A percentile compares a stretch with the other conserved stretches of the same genome.
Evolutionary conservation across 768 basidiomycete genomes (phyloP).

Genomic region (Panellus pusillus): DNA sequence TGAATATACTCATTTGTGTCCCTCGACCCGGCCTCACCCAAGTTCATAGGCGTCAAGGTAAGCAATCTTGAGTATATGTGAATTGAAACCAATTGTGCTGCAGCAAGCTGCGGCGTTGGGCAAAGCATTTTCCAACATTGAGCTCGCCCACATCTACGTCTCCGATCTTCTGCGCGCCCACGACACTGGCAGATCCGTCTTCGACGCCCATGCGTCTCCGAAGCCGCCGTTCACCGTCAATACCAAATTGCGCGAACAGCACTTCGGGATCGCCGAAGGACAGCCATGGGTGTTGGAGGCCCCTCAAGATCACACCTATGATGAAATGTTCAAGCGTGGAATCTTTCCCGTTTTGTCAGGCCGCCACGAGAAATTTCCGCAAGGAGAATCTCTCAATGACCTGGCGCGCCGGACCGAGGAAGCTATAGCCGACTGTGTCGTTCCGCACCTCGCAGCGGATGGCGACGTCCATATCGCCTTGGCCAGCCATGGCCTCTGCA

Average conservation of each 20-base stretch:
- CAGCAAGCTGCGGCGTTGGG: slow-evolving; percentile 68
- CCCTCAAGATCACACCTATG: slow-evolving; percentile 33
- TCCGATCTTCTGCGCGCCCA: slow-evolving; percentile 69
- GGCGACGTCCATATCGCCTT: slow-evolving; percentile 58
- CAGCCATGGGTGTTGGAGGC: slow-evolving; percentile 42
- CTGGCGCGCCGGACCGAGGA: slow-evolving; percentile 53
- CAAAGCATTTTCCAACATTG: slow-evolving; percentile 46
- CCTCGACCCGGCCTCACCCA: not conserved
- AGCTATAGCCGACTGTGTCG: slow-evolving; percentile 52
- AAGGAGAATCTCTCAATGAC: slow-evolving; percentile 68
- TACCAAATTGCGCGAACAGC: slow-evolving; percentile 63
- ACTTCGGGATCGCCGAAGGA: slow-evolving; percentile 75
- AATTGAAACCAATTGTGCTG: not conserved
- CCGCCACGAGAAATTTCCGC: slow-evolving; percentile 58
- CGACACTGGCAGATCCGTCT: slow-evolving; percentile 58
- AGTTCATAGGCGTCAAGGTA: slow-evolving; percentile 16
- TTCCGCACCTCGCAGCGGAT: slow-evolving; percentile 52
- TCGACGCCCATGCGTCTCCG: slow-evolving; percentile 48
- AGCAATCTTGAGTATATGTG: slow-evolving; percentile 4
- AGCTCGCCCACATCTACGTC: slow-evolving; percentile 59
- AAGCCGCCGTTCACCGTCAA: slow-evolving; percentile 56
- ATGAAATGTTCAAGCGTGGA: slow-evolving; percentile 48
- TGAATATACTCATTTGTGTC: slow-evolving; percentile 26
- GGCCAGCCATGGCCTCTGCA: slow-evolving; percentile 76
- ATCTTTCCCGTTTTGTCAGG: slow-evolving; percentile 53